These are phyloP conservation scores for Xylaria scruposa DNA, from an alignment of 495 filamentous ascomycete species.

Conservation along the genomic window DNA sequence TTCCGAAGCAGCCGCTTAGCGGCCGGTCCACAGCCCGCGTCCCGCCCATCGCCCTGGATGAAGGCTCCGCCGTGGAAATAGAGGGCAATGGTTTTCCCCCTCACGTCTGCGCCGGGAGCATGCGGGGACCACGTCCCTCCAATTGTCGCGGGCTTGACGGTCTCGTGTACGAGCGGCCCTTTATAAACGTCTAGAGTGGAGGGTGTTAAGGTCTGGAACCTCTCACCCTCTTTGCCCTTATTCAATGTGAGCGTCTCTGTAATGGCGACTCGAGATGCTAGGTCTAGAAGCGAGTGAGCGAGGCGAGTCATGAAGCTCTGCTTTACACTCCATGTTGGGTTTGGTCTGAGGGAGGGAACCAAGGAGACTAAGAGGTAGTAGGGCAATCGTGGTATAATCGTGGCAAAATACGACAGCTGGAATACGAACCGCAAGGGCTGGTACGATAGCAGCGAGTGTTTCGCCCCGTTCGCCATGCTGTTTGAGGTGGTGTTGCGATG, in stretches of 20 bases:
- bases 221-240: conserved; percentile 26
- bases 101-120: conserved; percentile 12
- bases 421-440: conserved; percentile 25
- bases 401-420: conserved; percentile 15
- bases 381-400: conserved; percentile 17
- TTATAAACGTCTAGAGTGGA: conserved; percentile 20
- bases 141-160: conserved; percentile 27
- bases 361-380: conserved; percentile 3
- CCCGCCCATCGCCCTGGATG: conserved; percentile 47
- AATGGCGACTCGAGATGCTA: conserved; percentile 21
- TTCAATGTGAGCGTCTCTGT: conserved; percentile 25
- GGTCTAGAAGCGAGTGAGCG: conserved; percentile 10
- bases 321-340: conserved; percentile 26
- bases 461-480: conserved; percentile 2
- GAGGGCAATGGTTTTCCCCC: conserved; percentile 49
- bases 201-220: conserved; percentile 29
- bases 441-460: conserved; percentile 20
- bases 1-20: conserved; percentile 24
- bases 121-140: conserved; percentile 35
- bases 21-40: conserved; percentile 38
- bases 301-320: conserved; percentile 30
- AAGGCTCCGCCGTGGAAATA: conserved; percentile 66
- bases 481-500: not conserved
- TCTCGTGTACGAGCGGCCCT: conserved; percentile 24
- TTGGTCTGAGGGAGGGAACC: conserved; percentile 18